Conservation (phyloP, 148 eudicot genomes). For the Chenopodium suecicum region DNA sequence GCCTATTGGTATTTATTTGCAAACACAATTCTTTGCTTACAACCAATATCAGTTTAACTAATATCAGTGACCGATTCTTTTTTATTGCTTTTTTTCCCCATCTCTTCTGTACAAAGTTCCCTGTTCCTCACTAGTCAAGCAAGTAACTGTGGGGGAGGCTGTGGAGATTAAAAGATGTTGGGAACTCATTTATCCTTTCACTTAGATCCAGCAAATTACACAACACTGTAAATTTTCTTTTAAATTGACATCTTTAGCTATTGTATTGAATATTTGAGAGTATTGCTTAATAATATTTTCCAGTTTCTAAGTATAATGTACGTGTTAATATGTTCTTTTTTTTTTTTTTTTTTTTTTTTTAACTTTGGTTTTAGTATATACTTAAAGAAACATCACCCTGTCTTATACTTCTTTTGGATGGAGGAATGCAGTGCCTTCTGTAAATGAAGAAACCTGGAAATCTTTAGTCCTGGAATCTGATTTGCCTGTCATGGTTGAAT, state of each 20-base stretch:
- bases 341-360: background rate
- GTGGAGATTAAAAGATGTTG: too few relatives aligned
- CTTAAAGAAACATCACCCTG: conserved; percentile 11
- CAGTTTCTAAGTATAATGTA: background rate
- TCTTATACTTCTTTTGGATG: conserved; percentile 17
- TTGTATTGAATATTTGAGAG: background rate
- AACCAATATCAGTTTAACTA: background rate
- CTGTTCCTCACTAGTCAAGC: background rate
- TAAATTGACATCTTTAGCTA: background rate
- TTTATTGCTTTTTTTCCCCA: background rate
- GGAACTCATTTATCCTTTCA: too few relatives aligned
- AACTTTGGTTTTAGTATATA: background rate
- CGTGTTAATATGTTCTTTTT: background rate
- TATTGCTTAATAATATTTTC: background rate
- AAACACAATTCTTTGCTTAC: background rate
- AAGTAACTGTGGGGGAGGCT: background rate
- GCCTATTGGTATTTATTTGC: background rate
- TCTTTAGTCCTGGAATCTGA: conserved; percentile 60
- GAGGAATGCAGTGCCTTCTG: conserved; percentile 59
- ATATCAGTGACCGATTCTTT: background rate
- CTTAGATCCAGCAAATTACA: background rate
- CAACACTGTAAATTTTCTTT: background rate
- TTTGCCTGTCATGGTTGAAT: conserved; percentile 69
- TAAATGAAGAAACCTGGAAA: conserved; percentile 59
- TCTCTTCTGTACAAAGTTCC: background rate